These are phyloP conservation scores for Meripilus lineatus DNA, from an alignment of 1,284 basidiomycete genomes.

Conservation along the genomic window DNA sequence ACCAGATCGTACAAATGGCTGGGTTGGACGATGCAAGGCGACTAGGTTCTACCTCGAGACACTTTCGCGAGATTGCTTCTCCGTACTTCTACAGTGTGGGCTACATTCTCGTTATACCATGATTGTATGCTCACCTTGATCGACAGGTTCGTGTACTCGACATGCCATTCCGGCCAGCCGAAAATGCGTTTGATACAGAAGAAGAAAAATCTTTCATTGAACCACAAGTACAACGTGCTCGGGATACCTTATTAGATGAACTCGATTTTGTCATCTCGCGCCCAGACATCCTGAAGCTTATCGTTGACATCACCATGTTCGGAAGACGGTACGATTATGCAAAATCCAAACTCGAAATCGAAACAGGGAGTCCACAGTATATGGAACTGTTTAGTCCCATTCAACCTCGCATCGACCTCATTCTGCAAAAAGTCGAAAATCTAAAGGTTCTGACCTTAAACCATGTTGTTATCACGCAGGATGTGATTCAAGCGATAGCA, in stretches of 20 bases:
- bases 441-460: not conserved
- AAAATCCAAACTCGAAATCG: not conserved
- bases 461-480: too few relatives aligned
- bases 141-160: too few relatives aligned
- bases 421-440: too few relatives aligned
- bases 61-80: constrained; percentile 4
- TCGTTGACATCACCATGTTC: not conserved
- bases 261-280: not conserved
- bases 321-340: not conserved
- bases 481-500: too few relatives aligned
- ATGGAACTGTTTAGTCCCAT: not conserved
- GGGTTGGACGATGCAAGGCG: not conserved
- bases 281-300: not conserved
- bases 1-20: not conserved
- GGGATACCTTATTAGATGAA: not conserved
- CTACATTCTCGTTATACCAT: not conserved
- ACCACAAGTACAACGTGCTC: too few relatives aligned
- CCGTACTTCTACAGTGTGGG: constrained; percentile 10
- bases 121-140: too few relatives aligned
- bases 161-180: too few relatives aligned
- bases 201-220: too few relatives aligned
- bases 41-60: constrained; percentile 1
- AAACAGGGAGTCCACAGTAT: not conserved
- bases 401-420: too few relatives aligned
- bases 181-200: too few relatives aligned